Conservation (phyloP, 2,329 filamentous ascomycete genomes). For the Paecilomyces formosus region DNA sequence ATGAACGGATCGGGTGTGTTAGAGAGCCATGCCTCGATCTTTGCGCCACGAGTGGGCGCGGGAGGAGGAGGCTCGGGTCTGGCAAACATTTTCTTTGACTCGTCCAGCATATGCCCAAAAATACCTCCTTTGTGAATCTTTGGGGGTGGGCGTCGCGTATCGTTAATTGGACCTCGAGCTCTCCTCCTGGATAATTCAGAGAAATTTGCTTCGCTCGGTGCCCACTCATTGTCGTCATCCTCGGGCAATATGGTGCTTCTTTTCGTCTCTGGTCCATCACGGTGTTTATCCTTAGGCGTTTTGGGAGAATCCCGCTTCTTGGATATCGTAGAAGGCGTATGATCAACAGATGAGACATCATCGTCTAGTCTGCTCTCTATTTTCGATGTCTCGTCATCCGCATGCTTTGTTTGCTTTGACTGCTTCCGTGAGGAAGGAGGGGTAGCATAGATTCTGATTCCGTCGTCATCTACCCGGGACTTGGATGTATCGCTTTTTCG, state of each 20-base stretch:
- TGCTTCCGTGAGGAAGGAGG: constrained; percentile 17
- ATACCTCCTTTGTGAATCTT: constrained; percentile 35
- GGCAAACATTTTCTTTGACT: constrained; percentile 39
- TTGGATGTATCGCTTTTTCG: constrained; percentile 17
- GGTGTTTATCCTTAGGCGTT: constrained; percentile 13
- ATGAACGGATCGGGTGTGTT: constrained; percentile 49
- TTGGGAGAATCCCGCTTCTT: constrained; percentile 14
- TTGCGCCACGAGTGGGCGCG: constrained; percentile 36
- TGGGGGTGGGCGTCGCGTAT: constrained; percentile 9
- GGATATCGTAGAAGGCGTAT: constrained; percentile 12
- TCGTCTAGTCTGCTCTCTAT: constrained; percentile 13
- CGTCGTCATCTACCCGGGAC: constrained; percentile 14
- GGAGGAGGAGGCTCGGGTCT: constrained; percentile 32
- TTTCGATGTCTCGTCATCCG: constrained; percentile 13
- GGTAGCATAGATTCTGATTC: constrained; percentile 18
- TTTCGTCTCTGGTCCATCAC: constrained; percentile 15
- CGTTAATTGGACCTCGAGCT: constrained; percentile 19
- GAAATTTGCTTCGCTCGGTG: constrained; percentile 31
- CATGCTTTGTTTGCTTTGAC: constrained; percentile 14
- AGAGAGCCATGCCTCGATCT: constrained; percentile 57
- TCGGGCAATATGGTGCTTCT: constrained; percentile 19
- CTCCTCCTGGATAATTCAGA: constrained; percentile 30
- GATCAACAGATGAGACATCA: constrained; percentile 8
- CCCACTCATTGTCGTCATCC: constrained; percentile 25
- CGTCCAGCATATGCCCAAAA: constrained; percentile 36